Evolutionary conservation across 495 filamentous ascomycete genomes (phyloP).

Genomic region (Xeromyces bisporus): DNA sequence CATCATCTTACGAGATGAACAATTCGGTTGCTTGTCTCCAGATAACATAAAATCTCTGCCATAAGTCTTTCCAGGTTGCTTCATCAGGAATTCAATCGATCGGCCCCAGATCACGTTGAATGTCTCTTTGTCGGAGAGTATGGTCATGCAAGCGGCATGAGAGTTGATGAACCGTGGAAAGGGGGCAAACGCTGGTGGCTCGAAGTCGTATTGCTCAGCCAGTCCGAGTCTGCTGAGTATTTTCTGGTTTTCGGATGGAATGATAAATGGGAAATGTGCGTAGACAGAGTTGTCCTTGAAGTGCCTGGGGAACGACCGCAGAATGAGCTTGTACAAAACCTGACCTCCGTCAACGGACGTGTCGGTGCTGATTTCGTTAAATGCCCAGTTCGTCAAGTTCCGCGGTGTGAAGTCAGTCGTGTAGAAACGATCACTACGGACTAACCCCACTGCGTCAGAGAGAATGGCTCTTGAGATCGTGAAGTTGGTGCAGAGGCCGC

Average conservation of each 20-base stretch:
- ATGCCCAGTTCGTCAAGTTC: constrained; percentile 71
- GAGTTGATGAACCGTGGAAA: constrained; percentile 26
- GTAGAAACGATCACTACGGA: constrained; percentile 76
- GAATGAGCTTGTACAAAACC: constrained; percentile 42
- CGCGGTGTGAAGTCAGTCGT: constrained; percentile 58
- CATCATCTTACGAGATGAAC: constrained; percentile 31
- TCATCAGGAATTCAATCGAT: constrained; percentile 34
- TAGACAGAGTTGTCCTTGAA: constrained; percentile 40
- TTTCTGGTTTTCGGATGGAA: constrained; percentile 35
- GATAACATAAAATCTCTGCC: constrained; percentile 38
- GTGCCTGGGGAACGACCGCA: constrained; percentile 42
- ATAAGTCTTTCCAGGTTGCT: constrained; percentile 19
- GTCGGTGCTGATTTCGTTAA: constrained; percentile 33
- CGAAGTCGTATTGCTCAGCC: constrained; percentile 34
- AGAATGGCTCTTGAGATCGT: constrained; percentile 72
- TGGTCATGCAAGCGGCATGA: constrained; percentile 29
- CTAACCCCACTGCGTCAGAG: constrained; percentile 72
- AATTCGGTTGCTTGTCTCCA: constrained; percentile 32
- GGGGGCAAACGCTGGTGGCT: constrained; percentile 20
- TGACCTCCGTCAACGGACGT: constrained; percentile 35
- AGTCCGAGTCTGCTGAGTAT: constrained; percentile 31
- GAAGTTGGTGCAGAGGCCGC: constrained; percentile 65
- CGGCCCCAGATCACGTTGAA: constrained; percentile 42
- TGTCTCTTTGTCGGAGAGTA: constrained; percentile 30
- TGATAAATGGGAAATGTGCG: constrained; percentile 42